Base-by-base conservation (phyloP, 2,329 filamentous ascomycete species). In the Simplicillium aogashimaense region DNA sequence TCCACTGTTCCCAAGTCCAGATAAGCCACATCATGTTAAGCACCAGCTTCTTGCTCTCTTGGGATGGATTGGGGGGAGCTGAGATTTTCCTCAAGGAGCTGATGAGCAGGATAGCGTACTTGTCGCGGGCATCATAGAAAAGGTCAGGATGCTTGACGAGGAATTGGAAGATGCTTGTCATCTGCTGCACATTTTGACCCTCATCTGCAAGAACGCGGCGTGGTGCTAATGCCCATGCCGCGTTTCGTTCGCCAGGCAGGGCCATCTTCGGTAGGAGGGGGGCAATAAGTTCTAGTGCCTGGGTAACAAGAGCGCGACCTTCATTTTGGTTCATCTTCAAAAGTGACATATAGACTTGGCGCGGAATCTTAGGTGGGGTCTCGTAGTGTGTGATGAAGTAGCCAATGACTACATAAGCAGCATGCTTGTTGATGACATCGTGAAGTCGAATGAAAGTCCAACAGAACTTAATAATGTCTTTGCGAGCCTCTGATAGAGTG, bases 401-500 rank as follows among this genome's bases (percentile, higher is more conserved):
- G 3, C 86, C 88, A 45, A 98, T 94, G 6, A 98, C 79, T 5
- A 95, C 90, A 53, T 98, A 98, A 3, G 92, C 89, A 1, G 90
- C 92, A 58, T 97, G 92, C 61, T 98, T 98, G 69, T 97, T 98
- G 67, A 98, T 95, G 42, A 95, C 86, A 59, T 99, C 92, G 55
- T 99, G 94, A n/a, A 98, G 75, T 17, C 86, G 80, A 53, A 98
- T 98, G 56, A 95, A 97, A 14, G 89, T 95, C 92, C 92, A 99
- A 3, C 88, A 89, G 61, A 97, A 98, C 63, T 95, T 97, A 55
- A 98, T 98, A 46, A 98, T 90, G 48, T 98, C 92, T 61, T 98
- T 98, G 30, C 94, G 81, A 3, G 86, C 82, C 53, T 97, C 92
- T 50, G 94, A 85, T 2, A 98, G 75, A 40, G 88, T 84, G 28